Evolutionary conservation across 129 eudicot genomes (phyloP).

Genomic region (Mikania micrantha): DNA sequence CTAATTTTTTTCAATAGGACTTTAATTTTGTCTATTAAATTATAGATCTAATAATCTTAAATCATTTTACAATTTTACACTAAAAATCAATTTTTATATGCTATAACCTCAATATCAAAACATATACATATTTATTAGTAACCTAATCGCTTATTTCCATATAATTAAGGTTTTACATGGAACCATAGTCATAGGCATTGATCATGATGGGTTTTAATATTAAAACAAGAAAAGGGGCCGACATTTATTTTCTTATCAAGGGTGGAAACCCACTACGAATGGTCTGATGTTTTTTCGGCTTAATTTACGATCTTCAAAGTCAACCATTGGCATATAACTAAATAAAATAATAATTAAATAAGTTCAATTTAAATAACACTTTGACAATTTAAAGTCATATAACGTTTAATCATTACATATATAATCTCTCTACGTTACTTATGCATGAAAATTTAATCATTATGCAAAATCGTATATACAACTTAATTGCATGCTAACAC

Average conservation of each 20-base stretch:
- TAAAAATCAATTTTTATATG: too few relatives aligned
- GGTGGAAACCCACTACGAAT: conserved; percentile 35
- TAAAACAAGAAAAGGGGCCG: conserved; percentile 27
- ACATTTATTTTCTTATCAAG: conserved; percentile 18
- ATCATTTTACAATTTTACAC: too few relatives aligned
- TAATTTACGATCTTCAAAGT: conserved; percentile 11
- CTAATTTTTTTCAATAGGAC: too few relatives aligned
- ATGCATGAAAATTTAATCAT: background rate
- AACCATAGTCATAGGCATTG: conserved; percentile 19
- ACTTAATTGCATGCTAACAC: background rate
- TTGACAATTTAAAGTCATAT: background rate
- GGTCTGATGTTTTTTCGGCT: conserved; percentile 7
- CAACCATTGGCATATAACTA: conserved; percentile 17
- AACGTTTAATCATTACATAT: background rate
- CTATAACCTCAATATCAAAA: too few relatives aligned
- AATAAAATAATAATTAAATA: background rate
- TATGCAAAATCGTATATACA: too few relatives aligned
- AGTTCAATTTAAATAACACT: background rate
- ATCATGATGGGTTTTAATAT: conserved; percentile 20
- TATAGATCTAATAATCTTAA: too few relatives aligned
- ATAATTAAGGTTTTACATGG: background rate
- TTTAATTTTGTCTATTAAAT: too few relatives aligned
- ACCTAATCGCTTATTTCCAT: too few relatives aligned
- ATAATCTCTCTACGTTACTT: background rate
- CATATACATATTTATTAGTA: too few relatives aligned